Evolutionary conservation across 1,139 yeast species (phyloP).

Genomic region (Yamadazyma oceani): DNA sequence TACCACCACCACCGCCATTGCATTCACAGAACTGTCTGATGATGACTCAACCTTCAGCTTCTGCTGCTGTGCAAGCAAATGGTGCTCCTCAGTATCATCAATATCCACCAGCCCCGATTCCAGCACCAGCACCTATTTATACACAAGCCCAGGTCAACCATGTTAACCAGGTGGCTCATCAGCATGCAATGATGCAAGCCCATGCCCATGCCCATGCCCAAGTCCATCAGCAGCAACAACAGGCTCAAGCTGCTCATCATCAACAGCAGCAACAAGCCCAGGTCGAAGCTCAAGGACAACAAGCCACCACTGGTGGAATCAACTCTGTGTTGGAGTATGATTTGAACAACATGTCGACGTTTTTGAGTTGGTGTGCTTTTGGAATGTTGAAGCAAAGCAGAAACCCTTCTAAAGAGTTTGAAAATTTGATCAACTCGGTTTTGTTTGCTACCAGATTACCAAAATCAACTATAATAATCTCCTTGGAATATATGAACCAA

Average conservation of each 20-base stretch:
- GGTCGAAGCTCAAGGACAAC: constrained; percentile 3
- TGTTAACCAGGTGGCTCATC: constrained; percentile 2
- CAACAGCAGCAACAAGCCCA: constrained; percentile 4
- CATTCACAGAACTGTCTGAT: constrained; percentile 8
- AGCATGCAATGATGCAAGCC: constrained; percentile 4
- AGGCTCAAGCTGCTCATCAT: constrained; percentile 5
- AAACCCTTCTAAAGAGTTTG: constrained; percentile 56
- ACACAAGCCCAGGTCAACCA: constrained; percentile 5
- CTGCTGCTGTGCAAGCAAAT: background rate
- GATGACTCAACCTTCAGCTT: background rate
- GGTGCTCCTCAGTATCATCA: constrained; percentile 1
- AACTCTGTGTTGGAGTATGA: constrained; percentile 78
- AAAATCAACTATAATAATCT: constrained; percentile 71
- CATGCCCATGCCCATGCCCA: constrained; percentile 3
- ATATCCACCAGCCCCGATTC: constrained; percentile 2
- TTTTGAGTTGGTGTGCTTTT: constrained; percentile 65
- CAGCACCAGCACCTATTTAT: constrained; percentile 2
- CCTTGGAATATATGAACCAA: constrained; percentile 71
- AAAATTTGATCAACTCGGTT: constrained; percentile 62
- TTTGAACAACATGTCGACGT: constrained; percentile 72
- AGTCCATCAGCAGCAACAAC: constrained; percentile 1
- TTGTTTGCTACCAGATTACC: constrained; percentile 90
- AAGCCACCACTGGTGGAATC: constrained; percentile 59
- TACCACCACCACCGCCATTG: constrained; percentile 16
- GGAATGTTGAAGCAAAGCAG: constrained; percentile 55